These are phyloP conservation scores for Hura crepitans DNA, from an alignment of 441 rosid species.

Conservation along the genomic window DNA sequence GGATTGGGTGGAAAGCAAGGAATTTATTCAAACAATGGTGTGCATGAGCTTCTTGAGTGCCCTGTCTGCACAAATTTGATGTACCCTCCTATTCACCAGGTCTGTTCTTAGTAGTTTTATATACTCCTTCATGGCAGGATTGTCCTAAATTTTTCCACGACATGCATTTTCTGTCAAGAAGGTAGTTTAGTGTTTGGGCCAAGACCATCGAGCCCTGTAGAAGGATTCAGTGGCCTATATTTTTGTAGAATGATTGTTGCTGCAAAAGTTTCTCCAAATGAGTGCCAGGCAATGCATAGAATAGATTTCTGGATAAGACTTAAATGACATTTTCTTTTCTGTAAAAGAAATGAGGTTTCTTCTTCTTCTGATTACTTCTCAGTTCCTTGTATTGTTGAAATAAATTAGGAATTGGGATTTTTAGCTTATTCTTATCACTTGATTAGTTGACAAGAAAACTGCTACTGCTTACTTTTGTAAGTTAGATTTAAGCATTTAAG, in stretches of 20 bases:
- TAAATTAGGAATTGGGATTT: background rate
- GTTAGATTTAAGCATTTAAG: background rate
- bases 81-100: constrained; percentile 87
- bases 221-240: background rate
- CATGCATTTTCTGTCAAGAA: background rate
- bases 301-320: background rate
- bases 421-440: background rate
- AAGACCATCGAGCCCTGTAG: background rate
- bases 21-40: constrained; percentile 42
- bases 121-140: constrained; percentile 12
- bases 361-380: background rate
- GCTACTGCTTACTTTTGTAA: background rate
- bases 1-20: constrained; percentile 36
- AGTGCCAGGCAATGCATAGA: background rate
- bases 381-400: background rate
- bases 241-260: background rate
- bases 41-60: constrained; percentile 65
- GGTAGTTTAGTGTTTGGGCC: background rate
- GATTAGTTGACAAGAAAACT: background rate
- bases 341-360: background rate
- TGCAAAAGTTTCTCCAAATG: background rate
- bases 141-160: background rate
- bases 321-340: background rate
- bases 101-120: constrained; percentile 27
- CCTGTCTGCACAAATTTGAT: constrained; percentile 73